Conservation (phyloP, 805 yeast species). For the Priceomyces castillae region DNA sequence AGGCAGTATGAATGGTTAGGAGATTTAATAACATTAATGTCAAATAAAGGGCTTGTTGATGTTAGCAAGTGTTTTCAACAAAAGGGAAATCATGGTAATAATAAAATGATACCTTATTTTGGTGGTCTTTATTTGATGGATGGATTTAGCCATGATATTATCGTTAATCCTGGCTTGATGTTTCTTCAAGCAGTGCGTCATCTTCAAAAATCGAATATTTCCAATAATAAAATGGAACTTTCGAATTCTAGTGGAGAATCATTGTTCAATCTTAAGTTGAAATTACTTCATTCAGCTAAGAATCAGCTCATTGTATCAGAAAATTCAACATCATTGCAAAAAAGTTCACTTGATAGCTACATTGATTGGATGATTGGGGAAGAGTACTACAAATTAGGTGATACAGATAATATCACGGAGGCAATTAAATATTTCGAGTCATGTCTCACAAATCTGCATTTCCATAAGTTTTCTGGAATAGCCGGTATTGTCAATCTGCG, state of each 20-base stretch:
- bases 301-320: conserved; percentile 3
- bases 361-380: conserved; percentile 53
- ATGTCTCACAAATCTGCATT: conserved; percentile 6
- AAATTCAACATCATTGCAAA: neutral
- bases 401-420: conserved; percentile 7
- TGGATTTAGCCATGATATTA: conserved; percentile 19
- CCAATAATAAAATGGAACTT: neutral
- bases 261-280: conserved; percentile 11
- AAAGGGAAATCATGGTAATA: conserved; percentile 12
- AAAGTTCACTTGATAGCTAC: conserved; percentile 14
- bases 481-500: conserved; percentile 30
- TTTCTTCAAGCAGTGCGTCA: conserved; percentile 22
- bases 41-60: neutral
- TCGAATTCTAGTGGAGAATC: conserved; percentile 8
- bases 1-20: conserved; percentile 68
- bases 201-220: conserved; percentile 14
- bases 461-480: conserved; percentile 38
- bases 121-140: conserved; percentile 36
- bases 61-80: conserved; percentile 43
- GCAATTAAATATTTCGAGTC: conserved; percentile 22
- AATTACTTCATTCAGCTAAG: conserved; percentile 20
- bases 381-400: conserved; percentile 25
- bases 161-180: conserved; percentile 29
- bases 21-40: conserved; percentile 42
- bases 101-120: conserved; percentile 17